Evolutionary conservation across 306 rosid genomes (phyloP), one percentile per base, ranked within the genome.

Genomic region (Echinosophora koreensis): DNA sequence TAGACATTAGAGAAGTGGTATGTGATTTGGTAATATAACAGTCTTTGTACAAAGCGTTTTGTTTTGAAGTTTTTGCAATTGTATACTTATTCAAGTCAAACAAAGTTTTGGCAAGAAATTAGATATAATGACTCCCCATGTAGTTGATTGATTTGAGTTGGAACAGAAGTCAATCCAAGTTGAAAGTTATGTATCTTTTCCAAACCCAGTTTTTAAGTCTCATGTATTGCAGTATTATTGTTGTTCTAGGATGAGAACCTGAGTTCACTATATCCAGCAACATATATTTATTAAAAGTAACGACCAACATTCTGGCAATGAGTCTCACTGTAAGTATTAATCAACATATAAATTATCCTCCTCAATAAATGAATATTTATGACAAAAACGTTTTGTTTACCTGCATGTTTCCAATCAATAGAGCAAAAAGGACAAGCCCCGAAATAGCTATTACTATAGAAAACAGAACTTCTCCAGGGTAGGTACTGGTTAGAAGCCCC

Each of bases 351-450:
- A 52, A 59, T 18, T 59, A 60, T 58, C 54, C 41, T 80, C 18
- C 7, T 28, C 44, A 70, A 76, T 30, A 76, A 49, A 82, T 51
- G 37, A 44, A 73, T 18, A 8, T 34, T 14, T 15, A 17, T 11
- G 18, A 55, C 32, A 32, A 12, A 68, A 38, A 13, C 5, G 14
- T 35, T 58, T 51, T 79, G 54, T 55, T 87, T 72, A 89, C 97
- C 92, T 94, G 98, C 87, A 94, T 90, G 83, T 94, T 94, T 78
- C 97, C 96, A 30, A 90, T 90, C 67, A 94, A 84, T 82, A 95
- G 95, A 14, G 97, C 88, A 80, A 95, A 92, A 47, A 92, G 97
- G 81, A 90, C 41, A 61, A 92, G 97, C 39, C 97, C 93, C 70
- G 80, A 64, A 62, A 88, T 82, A 73, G 92, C 91, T 66, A 95